These are phyloP conservation scores for Arabis hirsuta DNA, from an alignment of 345 rosid genomes.

Conservation along the genomic window DNA sequence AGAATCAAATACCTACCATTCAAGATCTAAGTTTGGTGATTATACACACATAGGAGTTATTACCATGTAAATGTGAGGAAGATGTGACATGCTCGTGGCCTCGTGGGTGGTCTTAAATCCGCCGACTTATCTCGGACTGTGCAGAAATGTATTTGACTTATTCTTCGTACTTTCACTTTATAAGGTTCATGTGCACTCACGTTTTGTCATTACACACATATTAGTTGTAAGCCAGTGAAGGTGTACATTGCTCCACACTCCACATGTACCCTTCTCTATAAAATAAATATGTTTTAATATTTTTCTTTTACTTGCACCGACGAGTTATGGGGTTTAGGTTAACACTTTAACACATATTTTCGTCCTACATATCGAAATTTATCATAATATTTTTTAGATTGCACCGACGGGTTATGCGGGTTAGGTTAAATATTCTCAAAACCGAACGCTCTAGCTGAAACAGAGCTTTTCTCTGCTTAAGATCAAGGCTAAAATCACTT, in stretches of 20 bases:
- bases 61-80: constrained; percentile 5
- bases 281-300: neutral
- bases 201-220: constrained; percentile 35
- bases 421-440: no score
- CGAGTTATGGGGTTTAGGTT: constrained; percentile 3
- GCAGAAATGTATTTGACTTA: constrained; percentile 24
- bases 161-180: constrained; percentile 20
- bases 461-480: no score
- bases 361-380: neutral
- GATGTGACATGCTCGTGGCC: constrained; percentile 29
- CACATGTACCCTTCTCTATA: constrained; percentile 22
- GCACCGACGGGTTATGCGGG: no score
- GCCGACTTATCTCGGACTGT: constrained; percentile 27
- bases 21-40: no score
- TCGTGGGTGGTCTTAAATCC: constrained; percentile 45
- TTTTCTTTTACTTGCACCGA: constrained; percentile 18
- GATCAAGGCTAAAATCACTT: no score
- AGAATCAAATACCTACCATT: no score
- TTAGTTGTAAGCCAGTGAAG: constrained; percentile 33
- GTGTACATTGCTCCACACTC: constrained; percentile 36
- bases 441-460: no score
- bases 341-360: neutral
- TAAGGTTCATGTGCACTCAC: constrained; percentile 44
- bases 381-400: neutral
- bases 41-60: no score